Evolutionary conservation across 805 yeast genomes (phyloP), one percentile per base, ranked within the genome.

Genomic region (Barnettozyma salicaria): DNA sequence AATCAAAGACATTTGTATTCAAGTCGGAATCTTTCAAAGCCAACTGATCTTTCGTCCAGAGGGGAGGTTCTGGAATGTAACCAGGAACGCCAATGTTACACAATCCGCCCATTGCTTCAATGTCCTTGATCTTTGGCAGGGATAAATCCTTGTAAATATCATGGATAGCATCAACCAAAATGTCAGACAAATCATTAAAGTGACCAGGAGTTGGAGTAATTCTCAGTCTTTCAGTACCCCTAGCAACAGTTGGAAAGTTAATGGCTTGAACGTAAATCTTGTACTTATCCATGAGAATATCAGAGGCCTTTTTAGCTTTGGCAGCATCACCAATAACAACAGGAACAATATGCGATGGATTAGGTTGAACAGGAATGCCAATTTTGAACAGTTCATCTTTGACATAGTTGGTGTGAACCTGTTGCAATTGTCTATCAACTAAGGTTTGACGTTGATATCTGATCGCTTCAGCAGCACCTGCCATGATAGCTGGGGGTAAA

Each of bases 141-240:
- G 68, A 71, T 60, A 92, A 70, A 45, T 80, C 81, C 28, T 67
- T 69, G 68, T 90, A 92, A 18, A 89, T 86, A 32, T 75, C 73
- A 50, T 87, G 95, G 33, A 92, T 68, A 10, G 97, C 87, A 9
- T 65, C 74, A 37, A 92, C 70, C 50, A 92, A 72, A 47, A 77
- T 71, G 58, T 88, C 86, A 36, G 90, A 72, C 34, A 86, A 69
- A 40, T 80, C 84, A 41, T 77, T 70, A 14, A 78, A 74, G 60
- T 92, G 99, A 37, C 96, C 97, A 25, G 99, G 99, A 28, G 98
- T 89, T 39, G 99, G 97, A n/a, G 99, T 92, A 57, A 92, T 78
- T 65, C 99, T 80, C 54, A 92, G 76, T 60, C 98, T 80, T 67
- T 92, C 99, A 48, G 88, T 81, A 43, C 98, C 98, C 49, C 83